Conservation (phyloP, 75 land plant genomes). For the Pinus taeda region DNA sequence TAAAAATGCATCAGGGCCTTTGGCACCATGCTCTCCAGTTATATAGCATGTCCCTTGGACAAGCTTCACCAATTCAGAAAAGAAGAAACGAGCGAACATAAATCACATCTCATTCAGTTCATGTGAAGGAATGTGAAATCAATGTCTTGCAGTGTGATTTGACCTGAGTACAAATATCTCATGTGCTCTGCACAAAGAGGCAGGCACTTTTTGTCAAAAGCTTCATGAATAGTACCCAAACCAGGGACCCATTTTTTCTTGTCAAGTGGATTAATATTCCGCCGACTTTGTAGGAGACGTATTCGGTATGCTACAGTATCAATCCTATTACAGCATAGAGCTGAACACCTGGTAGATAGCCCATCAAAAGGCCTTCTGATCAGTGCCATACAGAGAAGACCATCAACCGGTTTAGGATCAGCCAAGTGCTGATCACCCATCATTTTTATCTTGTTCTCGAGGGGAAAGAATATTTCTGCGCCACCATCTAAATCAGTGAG, state of each 20-base stretch:
- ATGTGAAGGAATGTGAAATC: slow-evolving; percentile 36
- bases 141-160: slow-evolving; percentile 48
- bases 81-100: background rate
- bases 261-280: slow-evolving; percentile 46
- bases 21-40: background rate
- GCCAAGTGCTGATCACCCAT: slow-evolving; percentile 52
- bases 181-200: slow-evolving; percentile 59
- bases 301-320: slow-evolving; percentile 48
- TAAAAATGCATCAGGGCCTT: background rate
- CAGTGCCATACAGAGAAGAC: slow-evolving; percentile 37
- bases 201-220: slow-evolving; percentile 47
- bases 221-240: slow-evolving; percentile 49
- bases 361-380: slow-evolving; percentile 51
- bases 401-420: slow-evolving; percentile 70
- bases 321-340: slow-evolving; percentile 49
- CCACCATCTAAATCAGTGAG: slow-evolving; percentile 29
- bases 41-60: background rate
- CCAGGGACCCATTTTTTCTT: slow-evolving; percentile 44
- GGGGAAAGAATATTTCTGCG: slow-evolving; percentile 44
- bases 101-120: background rate
- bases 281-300: slow-evolving; percentile 47
- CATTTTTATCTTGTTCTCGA: slow-evolving; percentile 59
- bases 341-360: slow-evolving; percentile 28
- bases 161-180: slow-evolving; percentile 46
- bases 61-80: no score